Conservation (phyloP, 257 asterid species). For the Fraxinus excelsior region DNA sequence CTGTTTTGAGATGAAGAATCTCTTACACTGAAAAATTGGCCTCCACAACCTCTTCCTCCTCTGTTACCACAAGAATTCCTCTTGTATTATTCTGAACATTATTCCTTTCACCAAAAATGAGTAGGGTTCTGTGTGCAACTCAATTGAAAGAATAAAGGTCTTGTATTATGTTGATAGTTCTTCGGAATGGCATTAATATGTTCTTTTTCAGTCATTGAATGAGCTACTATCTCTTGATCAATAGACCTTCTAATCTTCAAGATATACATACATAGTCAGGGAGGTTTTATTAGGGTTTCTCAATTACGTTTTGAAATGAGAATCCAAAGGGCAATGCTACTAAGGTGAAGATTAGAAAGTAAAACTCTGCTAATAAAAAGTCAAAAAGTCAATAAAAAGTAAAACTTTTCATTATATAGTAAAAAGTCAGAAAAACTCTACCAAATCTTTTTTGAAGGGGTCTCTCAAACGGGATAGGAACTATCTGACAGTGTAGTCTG, state of each 20-base stretch:
- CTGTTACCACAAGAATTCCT: background rate
- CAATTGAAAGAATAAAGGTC: background rate
- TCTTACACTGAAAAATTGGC: background rate
- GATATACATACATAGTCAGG: background rate
- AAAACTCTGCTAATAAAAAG: too few species aligned
- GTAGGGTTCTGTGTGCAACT: background rate
- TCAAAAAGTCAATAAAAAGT: too few species aligned
- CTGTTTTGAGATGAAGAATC: background rate
- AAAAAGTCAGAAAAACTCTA: too few species aligned
- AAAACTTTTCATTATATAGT: too few species aligned
- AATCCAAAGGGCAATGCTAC: too few species aligned
- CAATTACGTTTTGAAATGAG: background rate
- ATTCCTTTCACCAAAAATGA: background rate
- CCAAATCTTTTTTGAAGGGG: too few species aligned
- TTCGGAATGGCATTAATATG: background rate
- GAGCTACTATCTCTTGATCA: background rate
- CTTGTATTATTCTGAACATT: background rate
- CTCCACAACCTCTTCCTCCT: background rate
- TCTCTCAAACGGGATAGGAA: too few species aligned
- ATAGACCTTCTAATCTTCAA: background rate
- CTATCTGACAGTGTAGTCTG: too few species aligned
- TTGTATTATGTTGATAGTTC: background rate
- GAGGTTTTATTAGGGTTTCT: background rate
- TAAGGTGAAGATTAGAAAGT: too few species aligned
- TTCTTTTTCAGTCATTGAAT: background rate